A percentile compares a stretch with the other conserved stretches of the same genome.
These are phyloP conservation scores for Ceratocystiopsis brevicomis DNA, from an alignment of 2,329 filamentous ascomycete genomes.

Conservation along the genomic window DNA sequence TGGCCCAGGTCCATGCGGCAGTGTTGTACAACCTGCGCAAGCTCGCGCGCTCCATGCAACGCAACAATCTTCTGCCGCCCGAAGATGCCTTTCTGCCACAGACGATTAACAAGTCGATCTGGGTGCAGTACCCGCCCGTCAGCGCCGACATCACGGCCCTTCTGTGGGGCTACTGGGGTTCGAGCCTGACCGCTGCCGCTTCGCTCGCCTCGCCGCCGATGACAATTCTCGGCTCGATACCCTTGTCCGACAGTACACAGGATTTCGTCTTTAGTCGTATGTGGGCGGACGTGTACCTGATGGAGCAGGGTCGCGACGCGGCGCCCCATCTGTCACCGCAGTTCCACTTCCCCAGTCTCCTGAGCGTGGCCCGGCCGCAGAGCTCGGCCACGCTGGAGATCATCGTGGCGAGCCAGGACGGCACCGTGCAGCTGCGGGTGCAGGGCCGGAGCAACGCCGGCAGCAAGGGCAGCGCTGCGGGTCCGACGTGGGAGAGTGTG, in stretches of 20 bases:
- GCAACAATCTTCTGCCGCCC: slow-evolving; percentile 60
- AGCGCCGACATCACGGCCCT: slow-evolving; percentile 53
- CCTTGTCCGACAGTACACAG: slow-evolving; percentile 53
- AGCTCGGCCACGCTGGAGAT: slow-evolving; percentile 53
- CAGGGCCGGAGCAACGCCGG: slow-evolving; percentile 29
- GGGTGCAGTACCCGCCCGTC: slow-evolving; percentile 58
- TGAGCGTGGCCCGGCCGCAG: slow-evolving; percentile 55
- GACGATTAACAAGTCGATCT: slow-evolving; percentile 62
- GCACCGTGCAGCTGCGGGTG: slow-evolving; percentile 55
- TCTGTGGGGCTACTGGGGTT: slow-evolving; percentile 41
- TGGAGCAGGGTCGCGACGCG: slow-evolving; percentile 50
- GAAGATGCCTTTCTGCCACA: slow-evolving; percentile 52
- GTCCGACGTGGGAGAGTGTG: slow-evolving; percentile 65
- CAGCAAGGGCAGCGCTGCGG: slow-evolving; percentile 41
- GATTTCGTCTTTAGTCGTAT: slow-evolving; percentile 67
- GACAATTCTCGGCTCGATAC: slow-evolving; percentile 48
- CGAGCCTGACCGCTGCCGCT: slow-evolving; percentile 28
- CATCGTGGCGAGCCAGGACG: slow-evolving; percentile 61
- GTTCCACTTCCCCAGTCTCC: slow-evolving; percentile 50
- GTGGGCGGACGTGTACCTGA: slow-evolving; percentile 53
- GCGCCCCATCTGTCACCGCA: slow-evolving; percentile 23
- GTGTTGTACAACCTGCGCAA: slow-evolving; percentile 51
- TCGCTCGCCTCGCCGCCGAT: slow-evolving; percentile 28
- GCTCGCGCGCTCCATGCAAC: slow-evolving; percentile 62
- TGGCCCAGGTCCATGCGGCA: slow-evolving; percentile 33